phyloP scores from a whole-genome alignment of 768 basidiomycete genomes.

The Amanita pallidorosea region DNA sequence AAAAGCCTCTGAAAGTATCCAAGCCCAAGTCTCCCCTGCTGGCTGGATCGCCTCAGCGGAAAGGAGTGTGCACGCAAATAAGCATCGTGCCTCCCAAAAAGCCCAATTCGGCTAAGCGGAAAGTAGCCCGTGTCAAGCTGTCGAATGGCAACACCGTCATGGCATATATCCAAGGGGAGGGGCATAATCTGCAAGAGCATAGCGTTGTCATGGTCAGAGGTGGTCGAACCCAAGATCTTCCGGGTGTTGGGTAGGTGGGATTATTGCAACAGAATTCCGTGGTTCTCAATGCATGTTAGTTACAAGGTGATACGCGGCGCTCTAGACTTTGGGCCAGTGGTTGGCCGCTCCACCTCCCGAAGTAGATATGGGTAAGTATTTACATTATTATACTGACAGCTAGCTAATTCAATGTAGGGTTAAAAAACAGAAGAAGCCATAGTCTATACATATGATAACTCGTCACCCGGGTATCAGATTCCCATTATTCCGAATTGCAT shows the following conservation, averaged over 20 bases:
- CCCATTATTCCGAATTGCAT: slow-evolving; percentile 53
- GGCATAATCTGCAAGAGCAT: slow-evolving; percentile 97
- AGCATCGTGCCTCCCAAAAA: slow-evolving; percentile 88
- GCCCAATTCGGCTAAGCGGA: slow-evolving; percentile 97
- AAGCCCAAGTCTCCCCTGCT: slow-evolving; percentile 76
- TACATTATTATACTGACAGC: neutral
- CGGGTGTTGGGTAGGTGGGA: slow-evolving; percentile 78
- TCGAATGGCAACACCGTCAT: slow-evolving; percentile 80
- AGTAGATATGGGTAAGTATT: slow-evolving; percentile 82
- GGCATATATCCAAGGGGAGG: slow-evolving; percentile 95
- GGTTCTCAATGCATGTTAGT: slow-evolving; percentile 28
- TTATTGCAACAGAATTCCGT: neutral
- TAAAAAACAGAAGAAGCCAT: slow-evolving; percentile 82
- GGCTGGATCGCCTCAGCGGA: slow-evolving; percentile 70
- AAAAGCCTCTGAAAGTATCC: slow-evolving; percentile 40
- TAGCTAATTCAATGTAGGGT: slow-evolving; percentile 27
- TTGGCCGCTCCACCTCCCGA: slow-evolving; percentile 67
- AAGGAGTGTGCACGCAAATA: slow-evolving; percentile 82
- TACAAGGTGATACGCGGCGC: slow-evolving; percentile 95
- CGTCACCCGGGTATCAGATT: slow-evolving; percentile 24
- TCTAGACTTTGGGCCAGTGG: slow-evolving; percentile 84
- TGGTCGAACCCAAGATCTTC: slow-evolving; percentile 94
- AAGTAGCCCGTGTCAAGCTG: slow-evolving; percentile 90
- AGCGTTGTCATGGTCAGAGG: slow-evolving; percentile 92
- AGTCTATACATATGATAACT: neutral